A percentile compares a stretch with the other conserved stretches of the same genome.
Conservation (phyloP, 1,139 yeast species). For the Kurtzmaniella quercitrusa region DNA sequence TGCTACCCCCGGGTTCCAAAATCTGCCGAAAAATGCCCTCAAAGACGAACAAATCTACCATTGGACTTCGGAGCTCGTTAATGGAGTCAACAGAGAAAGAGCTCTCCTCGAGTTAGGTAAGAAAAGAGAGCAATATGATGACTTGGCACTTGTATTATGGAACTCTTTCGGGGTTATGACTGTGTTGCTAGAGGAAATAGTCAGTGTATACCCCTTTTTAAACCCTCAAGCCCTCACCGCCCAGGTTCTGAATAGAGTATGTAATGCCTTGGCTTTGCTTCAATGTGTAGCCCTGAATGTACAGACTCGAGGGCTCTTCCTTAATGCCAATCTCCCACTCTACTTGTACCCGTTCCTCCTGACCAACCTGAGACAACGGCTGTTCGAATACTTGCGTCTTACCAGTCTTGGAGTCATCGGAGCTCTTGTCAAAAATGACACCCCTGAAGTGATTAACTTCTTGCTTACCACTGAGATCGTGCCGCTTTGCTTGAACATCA, state of each 20-base stretch:
- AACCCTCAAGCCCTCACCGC: conserved; percentile 86
- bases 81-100: conserved; percentile 88
- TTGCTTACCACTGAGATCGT: conserved; percentile 90
- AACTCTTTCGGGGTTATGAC: conserved; percentile 97
- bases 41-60: conserved; percentile 85
- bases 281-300: conserved; percentile 97
- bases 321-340: conserved; percentile 87
- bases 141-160: conserved; percentile 90
- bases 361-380: conserved; percentile 85
- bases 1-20: not conserved
- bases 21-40: conserved; percentile 45
- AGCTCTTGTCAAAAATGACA: conserved; percentile 92
- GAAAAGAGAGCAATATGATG: conserved; percentile 91
- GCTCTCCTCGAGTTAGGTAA: conserved; percentile 90
- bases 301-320: conserved; percentile 78
- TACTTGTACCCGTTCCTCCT: conserved; percentile 91
- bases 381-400: conserved; percentile 87
- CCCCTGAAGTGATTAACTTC: conserved; percentile 91
- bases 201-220: conserved; percentile 82
- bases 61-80: conserved; percentile 86
- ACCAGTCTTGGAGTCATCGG: conserved; percentile 97
- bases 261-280: conserved; percentile 89
- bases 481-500: conserved; percentile 87
- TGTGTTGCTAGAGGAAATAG: conserved; percentile 81
- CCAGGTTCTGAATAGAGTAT: conserved; percentile 86